phyloP scores from a whole-genome alignment of 306 rosid species.

The Castanea mollissima region DNA sequence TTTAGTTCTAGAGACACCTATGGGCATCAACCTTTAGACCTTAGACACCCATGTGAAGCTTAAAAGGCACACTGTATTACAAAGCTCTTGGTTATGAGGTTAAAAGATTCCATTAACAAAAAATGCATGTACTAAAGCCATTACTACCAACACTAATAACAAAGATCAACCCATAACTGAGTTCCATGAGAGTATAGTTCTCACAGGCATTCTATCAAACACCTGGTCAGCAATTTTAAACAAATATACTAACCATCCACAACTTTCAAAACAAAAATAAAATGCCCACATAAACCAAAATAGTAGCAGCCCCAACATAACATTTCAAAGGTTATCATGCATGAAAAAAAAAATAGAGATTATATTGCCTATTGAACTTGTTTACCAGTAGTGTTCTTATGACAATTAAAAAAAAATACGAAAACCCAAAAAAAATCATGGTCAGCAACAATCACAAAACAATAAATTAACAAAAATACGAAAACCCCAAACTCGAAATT shows the following conservation, averaged over 20 bases:
- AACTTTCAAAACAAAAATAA: neutral
- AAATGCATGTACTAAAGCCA: neutral
- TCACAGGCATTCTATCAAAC: constrained; percentile 5
- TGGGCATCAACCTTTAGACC: neutral
- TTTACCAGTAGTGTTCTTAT: too few species aligned
- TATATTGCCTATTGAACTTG: too few species aligned
- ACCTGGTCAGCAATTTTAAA: neutral
- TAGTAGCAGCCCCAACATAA: neutral
- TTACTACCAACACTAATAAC: neutral
- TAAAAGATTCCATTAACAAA: too few species aligned
- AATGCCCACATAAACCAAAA: neutral
- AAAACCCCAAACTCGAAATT: too few species aligned
- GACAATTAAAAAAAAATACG: too few species aligned
- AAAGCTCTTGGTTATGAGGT: too few species aligned
- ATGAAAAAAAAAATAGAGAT: too few species aligned
- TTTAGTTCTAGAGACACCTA: neutral
- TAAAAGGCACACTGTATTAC: neutral
- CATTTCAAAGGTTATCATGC: too few species aligned
- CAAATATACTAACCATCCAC: neutral
- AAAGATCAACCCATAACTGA: neutral
- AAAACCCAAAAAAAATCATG: too few species aligned
- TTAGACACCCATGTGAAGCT: neutral
- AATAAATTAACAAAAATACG: too few species aligned
- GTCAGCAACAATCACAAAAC: too few species aligned
- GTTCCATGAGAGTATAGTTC: neutral